Evolutionary conservation across 176 grass and related monocot genomes (phyloP).

Genomic region (Oryza coarctata): DNA sequence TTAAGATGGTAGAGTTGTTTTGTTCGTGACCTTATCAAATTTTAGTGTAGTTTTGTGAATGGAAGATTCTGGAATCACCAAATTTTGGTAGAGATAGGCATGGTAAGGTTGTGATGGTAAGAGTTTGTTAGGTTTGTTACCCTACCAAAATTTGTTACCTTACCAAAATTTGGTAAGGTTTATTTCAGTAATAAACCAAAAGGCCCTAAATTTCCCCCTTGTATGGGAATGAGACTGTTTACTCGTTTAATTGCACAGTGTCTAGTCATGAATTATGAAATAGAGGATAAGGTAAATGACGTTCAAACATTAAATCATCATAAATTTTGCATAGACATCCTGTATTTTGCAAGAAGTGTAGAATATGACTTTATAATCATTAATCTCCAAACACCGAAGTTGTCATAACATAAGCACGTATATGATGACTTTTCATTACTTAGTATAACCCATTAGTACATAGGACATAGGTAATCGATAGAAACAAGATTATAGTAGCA

Average conservation of each 20-base stretch:
- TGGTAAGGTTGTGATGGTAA: too few relatives aligned
- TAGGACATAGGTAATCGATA: not conserved
- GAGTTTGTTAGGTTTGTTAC: too few relatives aligned
- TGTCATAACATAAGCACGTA: not conserved
- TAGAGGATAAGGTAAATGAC: not conserved
- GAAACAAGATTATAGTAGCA: not conserved
- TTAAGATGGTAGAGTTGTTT: too few relatives aligned
- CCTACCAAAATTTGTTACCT: too few relatives aligned
- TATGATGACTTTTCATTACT: slow-evolving; percentile 13
- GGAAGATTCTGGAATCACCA: too few relatives aligned
- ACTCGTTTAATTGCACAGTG: not conserved
- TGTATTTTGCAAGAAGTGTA: not conserved
- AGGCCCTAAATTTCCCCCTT: not conserved
- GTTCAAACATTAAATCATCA: not conserved
- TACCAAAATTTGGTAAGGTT: too few relatives aligned
- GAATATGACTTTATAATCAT: not conserved
- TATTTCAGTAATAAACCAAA: too few relatives aligned
- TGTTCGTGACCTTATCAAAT: too few relatives aligned
- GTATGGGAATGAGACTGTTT: not conserved
- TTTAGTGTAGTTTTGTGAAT: too few relatives aligned
- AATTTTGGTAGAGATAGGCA: too few relatives aligned
- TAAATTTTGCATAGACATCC: not conserved
- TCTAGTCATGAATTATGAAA: not conserved
- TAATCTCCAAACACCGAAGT: too few relatives aligned
- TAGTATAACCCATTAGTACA: not conserved